Conservation (phyloP, 306 rosid genomes). For the Gillenia trifoliata region DNA sequence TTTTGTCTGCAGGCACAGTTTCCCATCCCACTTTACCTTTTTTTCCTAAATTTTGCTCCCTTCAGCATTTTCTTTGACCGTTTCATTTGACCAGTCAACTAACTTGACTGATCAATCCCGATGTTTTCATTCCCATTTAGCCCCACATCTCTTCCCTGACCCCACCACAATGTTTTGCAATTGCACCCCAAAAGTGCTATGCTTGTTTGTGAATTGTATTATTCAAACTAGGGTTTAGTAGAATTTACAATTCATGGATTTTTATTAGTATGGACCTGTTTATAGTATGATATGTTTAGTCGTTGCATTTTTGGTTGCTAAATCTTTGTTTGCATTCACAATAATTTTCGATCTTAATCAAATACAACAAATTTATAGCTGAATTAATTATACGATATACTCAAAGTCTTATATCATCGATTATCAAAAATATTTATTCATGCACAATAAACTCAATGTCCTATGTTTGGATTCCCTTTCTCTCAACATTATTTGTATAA, state of each 20-base stretch:
- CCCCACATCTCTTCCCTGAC: slow-evolving; percentile 42
- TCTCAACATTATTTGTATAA: too few relatives aligned
- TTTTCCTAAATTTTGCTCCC: slow-evolving; percentile 8
- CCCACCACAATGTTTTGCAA: slow-evolving; percentile 24
- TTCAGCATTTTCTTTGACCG: slow-evolving; percentile 31
- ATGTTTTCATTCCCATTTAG: slow-evolving; percentile 36
- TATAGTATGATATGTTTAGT: neutral
- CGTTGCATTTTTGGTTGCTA: too few relatives aligned
- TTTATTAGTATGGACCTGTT: too few relatives aligned
- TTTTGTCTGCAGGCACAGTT: slow-evolving; percentile 35
- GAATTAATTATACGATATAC: too few relatives aligned
- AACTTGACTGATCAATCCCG: slow-evolving; percentile 37
- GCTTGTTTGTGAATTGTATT: neutral
- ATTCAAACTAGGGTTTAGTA: neutral
- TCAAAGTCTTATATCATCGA: too few relatives aligned
- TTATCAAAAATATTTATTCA: too few relatives aligned
- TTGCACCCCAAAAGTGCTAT: slow-evolving; percentile 5
- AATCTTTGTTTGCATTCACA: too few relatives aligned
- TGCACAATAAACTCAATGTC: neutral
- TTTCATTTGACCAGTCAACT: slow-evolving; percentile 63
- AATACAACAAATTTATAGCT: too few relatives aligned
- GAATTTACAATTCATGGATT: too few relatives aligned
- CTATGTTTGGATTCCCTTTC: neutral
- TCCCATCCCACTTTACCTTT: slow-evolving; percentile 32
- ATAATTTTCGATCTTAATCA: too few relatives aligned